phyloP scores from a whole-genome alignment of 2,329 filamentous ascomycete species.

The Phyllosticta citriasiana region DNA sequence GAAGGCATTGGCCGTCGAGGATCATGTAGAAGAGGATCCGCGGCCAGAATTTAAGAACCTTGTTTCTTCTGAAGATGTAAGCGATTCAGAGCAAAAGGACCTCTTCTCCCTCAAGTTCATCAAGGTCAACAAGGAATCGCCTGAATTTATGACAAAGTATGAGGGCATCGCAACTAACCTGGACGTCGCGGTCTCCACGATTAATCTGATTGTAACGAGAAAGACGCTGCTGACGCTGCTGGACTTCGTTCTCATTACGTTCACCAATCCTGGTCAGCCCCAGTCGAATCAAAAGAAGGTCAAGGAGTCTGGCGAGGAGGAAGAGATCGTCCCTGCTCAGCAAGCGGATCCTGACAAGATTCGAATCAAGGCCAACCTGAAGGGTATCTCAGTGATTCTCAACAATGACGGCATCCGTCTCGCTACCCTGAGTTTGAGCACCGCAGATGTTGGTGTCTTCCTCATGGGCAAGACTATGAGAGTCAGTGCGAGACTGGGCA shows the following conservation, averaged over 20 bases:
- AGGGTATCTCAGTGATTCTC: slow-evolving; percentile 85
- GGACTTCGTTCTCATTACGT: slow-evolving; percentile 90
- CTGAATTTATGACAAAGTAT: slow-evolving; percentile 85
- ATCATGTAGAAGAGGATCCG: slow-evolving; percentile 82
- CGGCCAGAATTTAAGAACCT: slow-evolving; percentile 92
- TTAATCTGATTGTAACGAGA: slow-evolving; percentile 89
- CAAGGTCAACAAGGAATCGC: slow-evolving; percentile 80
- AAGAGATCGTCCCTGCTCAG: slow-evolving; percentile 27
- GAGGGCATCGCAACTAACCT: slow-evolving; percentile 92
- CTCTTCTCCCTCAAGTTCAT: slow-evolving; percentile 83
- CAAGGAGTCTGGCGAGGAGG: slow-evolving; percentile 16
- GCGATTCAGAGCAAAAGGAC: slow-evolving; percentile 61
- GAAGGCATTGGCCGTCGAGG: slow-evolving; percentile 78
- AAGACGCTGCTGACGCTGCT: slow-evolving; percentile 84
- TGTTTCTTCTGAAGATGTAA: slow-evolving; percentile 75
- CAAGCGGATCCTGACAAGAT: slow-evolving; percentile 59
- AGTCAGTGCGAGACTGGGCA: slow-evolving; percentile 75
- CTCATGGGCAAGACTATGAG: slow-evolving; percentile 78
- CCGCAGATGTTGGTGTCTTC: slow-evolving; percentile 85
- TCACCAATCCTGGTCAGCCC: slow-evolving; percentile 54
- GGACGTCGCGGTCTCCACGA: slow-evolving; percentile 82
- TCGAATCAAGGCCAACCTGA: slow-evolving; percentile 84
- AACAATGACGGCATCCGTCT: slow-evolving; percentile 97
- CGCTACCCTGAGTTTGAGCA: slow-evolving; percentile 84
- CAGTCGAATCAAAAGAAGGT: slow-evolving; percentile 14